Evolutionary conservation across 2,329 filamentous ascomycete genomes (phyloP).

Genomic region (Colletotrichum sp.): DNA sequence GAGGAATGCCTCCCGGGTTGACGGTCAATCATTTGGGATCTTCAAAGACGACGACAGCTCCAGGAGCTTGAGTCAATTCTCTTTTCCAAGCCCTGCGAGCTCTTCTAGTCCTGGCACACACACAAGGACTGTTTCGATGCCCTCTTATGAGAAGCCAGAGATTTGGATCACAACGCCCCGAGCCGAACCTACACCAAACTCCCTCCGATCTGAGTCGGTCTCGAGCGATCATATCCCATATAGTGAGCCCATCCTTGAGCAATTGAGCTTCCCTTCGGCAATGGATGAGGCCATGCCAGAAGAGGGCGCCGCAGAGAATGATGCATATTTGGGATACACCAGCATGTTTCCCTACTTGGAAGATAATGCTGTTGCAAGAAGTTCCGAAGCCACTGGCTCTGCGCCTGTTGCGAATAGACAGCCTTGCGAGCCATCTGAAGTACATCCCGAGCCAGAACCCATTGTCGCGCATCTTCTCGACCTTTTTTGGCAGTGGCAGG

Average conservation of each 20-base stretch:
- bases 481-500: slow-evolving; percentile 14
- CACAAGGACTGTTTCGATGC: background rate
- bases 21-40: background rate
- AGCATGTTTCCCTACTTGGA: slow-evolving; percentile 6
- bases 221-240: background rate
- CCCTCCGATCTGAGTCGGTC: background rate
- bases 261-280: background rate
- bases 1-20: background rate
- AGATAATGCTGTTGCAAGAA: background rate
- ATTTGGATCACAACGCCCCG: background rate
- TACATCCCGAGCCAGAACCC: slow-evolving; percentile 9
- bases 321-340: background rate
- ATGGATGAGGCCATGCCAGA: background rate
- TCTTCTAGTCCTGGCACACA: background rate
- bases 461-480: slow-evolving; percentile 10
- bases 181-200: background rate
- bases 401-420: background rate
- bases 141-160: background rate
- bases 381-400: background rate
- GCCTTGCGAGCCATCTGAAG: background rate
- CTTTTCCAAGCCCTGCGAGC: slow-evolving; percentile 1
- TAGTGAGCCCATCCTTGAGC: background rate
- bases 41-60: background rate
- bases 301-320: background rate
- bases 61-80: background rate